Evolutionary conservation across 148 eudicot genomes (phyloP).

Genomic region (Camellia sinensis): DNA sequence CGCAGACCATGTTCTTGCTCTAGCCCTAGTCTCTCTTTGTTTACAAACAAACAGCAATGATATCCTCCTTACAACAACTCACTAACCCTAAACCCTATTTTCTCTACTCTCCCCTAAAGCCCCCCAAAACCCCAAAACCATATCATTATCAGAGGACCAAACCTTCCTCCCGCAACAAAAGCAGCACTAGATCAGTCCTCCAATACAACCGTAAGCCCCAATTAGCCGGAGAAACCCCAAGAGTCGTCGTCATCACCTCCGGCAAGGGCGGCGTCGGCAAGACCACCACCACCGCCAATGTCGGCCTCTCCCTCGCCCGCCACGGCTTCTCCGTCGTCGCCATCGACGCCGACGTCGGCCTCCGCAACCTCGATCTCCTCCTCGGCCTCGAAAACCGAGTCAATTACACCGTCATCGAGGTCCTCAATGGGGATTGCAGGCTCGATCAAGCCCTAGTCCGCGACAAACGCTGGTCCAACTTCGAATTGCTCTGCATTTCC

Average conservation of each 20-base stretch:
- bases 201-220: conserved; percentile 84
- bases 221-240: conserved; percentile 73
- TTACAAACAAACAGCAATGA: neutral
- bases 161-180: conserved; percentile 3
- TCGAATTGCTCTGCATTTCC: conserved; percentile 79
- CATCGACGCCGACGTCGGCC: conserved; percentile 92
- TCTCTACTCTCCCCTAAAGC: conserved; percentile 2
- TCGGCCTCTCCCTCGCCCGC: conserved; percentile 92
- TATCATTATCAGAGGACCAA: neutral
- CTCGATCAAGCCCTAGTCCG: conserved; percentile 92
- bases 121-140: neutral
- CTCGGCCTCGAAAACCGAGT: conserved; percentile 90
- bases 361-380: conserved; percentile 88
- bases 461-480: conserved; percentile 81
- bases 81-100: conserved; percentile 26
- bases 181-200: conserved; percentile 34
- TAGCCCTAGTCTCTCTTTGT: neutral
- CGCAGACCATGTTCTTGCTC: too few relatives aligned
- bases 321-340: conserved; percentile 90
- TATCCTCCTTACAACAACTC: conserved; percentile 26
- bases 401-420: conserved; percentile 89
- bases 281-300: conserved; percentile 93
- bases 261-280: conserved; percentile 98
- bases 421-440: conserved; percentile 88
- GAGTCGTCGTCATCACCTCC: conserved; percentile 90